These are phyloP conservation scores for Fragilaria radians DNA, from an alignment of 108 stramenopile genomes.

Conservation along the genomic window DNA sequence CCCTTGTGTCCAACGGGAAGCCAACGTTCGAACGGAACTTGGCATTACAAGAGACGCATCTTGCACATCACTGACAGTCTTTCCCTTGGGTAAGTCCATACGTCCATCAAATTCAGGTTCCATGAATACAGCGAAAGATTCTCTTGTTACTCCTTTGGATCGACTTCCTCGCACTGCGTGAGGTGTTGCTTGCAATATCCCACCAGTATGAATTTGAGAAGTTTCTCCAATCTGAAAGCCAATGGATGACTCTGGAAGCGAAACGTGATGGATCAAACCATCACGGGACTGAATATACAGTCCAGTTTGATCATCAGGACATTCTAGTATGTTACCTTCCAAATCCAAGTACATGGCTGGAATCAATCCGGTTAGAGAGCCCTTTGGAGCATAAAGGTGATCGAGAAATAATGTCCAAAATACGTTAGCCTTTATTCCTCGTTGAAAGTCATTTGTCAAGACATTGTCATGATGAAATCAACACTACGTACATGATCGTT, in stretches of 20 bases:
- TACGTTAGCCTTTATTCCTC: neutral
- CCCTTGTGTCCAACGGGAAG: constrained; percentile 47
- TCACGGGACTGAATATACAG: constrained; percentile 75
- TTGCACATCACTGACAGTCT: constrained; percentile 47
- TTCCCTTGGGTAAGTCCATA: constrained; percentile 48
- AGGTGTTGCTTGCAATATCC: constrained; percentile 87
- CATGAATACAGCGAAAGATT: constrained; percentile 75
- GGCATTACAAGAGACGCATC: constrained; percentile 37
- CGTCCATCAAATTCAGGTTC: constrained; percentile 55
- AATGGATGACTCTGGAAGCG: constrained; percentile 57
- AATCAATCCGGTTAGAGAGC: constrained; percentile 85
- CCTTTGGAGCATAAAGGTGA: constrained; percentile 43
- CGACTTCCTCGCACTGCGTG: constrained; percentile 66
- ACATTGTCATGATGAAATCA: too few relatives aligned
- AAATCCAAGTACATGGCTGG: constrained; percentile 72
- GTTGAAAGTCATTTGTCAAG: too few relatives aligned
- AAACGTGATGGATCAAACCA: constrained; percentile 51
- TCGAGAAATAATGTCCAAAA: constrained; percentile 12
- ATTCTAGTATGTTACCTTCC: constrained; percentile 27
- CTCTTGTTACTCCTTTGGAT: constrained; percentile 31
- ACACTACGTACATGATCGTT: constrained; percentile 46
- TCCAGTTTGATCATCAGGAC: constrained; percentile 52
- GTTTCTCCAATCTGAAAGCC: constrained; percentile 91
- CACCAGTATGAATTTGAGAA: constrained; percentile 88
- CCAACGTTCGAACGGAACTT: constrained; percentile 32